Evolutionary conservation across 768 basidiomycete genomes (phyloP).

Genomic region (Xanthoconium stramineum): DNA sequence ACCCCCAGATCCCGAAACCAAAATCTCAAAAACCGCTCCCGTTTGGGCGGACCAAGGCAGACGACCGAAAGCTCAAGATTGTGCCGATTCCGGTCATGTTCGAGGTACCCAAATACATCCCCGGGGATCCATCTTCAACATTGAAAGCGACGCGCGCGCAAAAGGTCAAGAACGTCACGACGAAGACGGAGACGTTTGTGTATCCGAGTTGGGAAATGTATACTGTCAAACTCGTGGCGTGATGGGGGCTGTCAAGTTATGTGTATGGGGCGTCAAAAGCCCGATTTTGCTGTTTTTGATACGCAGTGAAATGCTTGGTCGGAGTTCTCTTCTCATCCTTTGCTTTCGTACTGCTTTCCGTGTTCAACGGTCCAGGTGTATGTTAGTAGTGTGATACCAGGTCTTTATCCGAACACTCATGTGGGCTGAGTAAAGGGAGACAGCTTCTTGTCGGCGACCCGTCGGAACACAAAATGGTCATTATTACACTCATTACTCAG

Average conservation of each 20-base stretch:
- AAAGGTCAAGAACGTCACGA: constrained; percentile 28
- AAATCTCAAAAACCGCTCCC: constrained; percentile 48
- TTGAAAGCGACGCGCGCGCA: constrained; percentile 29
- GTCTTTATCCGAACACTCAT: neutral
- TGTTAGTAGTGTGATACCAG: neutral
- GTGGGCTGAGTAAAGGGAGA: too few species aligned
- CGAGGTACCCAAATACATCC: constrained; percentile 28
- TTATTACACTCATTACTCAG: too few species aligned
- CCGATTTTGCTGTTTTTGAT: neutral
- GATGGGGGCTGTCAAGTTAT: neutral
- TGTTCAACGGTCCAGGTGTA: neutral
- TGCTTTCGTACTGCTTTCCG: neutral
- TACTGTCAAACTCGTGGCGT: constrained; percentile 40
- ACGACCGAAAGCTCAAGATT: constrained; percentile 55
- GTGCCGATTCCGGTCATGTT: constrained; percentile 43
- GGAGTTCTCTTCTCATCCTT: neutral
- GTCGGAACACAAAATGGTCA: too few species aligned
- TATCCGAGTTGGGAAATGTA: constrained; percentile 71
- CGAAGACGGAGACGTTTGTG: constrained; percentile 43
- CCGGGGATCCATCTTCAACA: constrained; percentile 20
- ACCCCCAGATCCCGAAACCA: constrained; percentile 38
- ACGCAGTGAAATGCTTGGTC: neutral
- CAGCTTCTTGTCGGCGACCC: too few species aligned
- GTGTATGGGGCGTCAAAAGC: neutral
- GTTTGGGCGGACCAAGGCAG: constrained; percentile 48